A percentile compares a stretch with the other conserved stretches of the same genome.
phyloP scores from a whole-genome alignment of 768 basidiomycete species.

The Pleurotus cornucopiae region DNA sequence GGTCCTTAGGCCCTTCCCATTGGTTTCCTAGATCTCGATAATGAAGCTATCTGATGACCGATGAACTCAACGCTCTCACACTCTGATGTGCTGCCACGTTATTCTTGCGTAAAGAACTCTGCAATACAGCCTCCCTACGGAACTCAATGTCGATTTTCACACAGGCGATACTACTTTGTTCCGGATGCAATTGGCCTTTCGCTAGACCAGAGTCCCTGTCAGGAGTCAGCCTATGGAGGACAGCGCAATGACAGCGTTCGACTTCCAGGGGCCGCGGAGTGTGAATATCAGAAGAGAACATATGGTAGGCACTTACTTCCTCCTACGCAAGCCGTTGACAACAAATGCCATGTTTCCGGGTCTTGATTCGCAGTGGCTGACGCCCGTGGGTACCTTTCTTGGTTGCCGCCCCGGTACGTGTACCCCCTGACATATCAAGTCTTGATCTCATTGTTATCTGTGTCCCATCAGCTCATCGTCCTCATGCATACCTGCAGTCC shows the following conservation, averaged over 20 bases:
- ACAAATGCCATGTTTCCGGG: not conserved
- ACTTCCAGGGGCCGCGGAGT: slow-evolving; percentile 4
- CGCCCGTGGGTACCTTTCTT: slow-evolving; percentile 3
- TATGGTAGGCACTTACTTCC: slow-evolving; percentile 6
- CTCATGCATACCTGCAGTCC: not conserved
- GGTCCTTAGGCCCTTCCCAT: too few species aligned
- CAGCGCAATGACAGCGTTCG: not conserved
- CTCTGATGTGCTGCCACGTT: too few species aligned
- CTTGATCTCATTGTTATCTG: not conserved
- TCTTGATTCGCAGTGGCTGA: not conserved
- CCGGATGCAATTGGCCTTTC: not conserved
- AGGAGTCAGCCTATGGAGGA: not conserved
- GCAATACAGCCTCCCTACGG: too few species aligned
- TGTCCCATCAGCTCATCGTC: slow-evolving; percentile 6
- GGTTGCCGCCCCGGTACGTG: not conserved
- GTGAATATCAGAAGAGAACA: not conserved
- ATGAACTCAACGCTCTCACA: too few species aligned
- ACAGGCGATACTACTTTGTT: too few species aligned
- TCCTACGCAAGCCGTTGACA: not conserved
- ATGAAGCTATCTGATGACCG: too few species aligned
- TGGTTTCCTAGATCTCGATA: too few species aligned
- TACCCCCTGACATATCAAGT: not conserved
- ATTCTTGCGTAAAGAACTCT: too few species aligned
- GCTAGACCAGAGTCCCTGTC: not conserved
- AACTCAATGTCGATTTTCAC: too few species aligned